Evolutionary conservation across 495 filamentous ascomycete species (phyloP).

Genomic region (Immersiella caudata): DNA sequence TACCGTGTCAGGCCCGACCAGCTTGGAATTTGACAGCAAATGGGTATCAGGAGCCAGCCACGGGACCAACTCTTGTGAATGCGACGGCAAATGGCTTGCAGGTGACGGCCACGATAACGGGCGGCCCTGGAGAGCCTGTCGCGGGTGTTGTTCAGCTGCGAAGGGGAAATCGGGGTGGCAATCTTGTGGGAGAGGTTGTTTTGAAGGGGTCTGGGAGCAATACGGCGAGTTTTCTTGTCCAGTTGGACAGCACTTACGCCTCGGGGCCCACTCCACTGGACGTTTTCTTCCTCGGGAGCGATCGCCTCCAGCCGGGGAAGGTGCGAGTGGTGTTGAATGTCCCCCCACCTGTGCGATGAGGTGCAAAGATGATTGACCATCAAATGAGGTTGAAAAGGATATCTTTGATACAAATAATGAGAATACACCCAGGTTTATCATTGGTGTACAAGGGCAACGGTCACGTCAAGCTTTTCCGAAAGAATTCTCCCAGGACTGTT

Average conservation of each 20-base stretch:
- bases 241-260: background rate
- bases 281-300: background rate
- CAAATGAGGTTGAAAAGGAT: background rate
- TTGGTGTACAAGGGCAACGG: too few relatives aligned
- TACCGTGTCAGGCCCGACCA: conserved; percentile 24
- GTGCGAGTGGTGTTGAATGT: background rate
- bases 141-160: conserved; percentile 1
- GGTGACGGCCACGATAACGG: conserved; percentile 8
- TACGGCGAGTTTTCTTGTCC: background rate
- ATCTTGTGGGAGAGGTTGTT: background rate
- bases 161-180: background rate
- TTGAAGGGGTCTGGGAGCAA: background rate
- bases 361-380: background rate
- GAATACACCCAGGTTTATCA: background rate
- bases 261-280: conserved; percentile 7
- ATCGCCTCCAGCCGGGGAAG: conserved; percentile 4
- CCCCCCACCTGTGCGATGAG: background rate
- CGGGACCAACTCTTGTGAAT: conserved; percentile 24
- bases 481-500: too few relatives aligned
- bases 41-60: conserved; percentile 28
- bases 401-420: background rate
- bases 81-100: conserved; percentile 3
- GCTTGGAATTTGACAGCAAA: conserved; percentile 22
- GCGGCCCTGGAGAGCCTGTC: conserved; percentile 18
- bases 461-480: too few relatives aligned